A percentile compares a stretch with the other conserved stretches of the same genome.
Evolutionary conservation across 192 early-diverging fungal species (phyloP).

Genomic region (Coemansia sp.): DNA sequence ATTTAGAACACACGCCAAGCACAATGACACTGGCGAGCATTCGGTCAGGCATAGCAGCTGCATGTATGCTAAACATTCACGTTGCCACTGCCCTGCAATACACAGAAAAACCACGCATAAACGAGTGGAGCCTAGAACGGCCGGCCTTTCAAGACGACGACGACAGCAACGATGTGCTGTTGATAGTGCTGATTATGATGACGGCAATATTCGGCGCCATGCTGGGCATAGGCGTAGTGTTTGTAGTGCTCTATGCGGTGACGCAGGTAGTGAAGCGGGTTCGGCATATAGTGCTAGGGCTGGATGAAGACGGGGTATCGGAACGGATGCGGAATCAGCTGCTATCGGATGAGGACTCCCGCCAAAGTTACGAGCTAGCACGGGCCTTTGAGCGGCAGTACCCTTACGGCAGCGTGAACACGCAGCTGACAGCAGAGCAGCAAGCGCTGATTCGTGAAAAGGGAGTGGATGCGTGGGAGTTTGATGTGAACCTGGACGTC

Average conservation of each 20-base stretch:
- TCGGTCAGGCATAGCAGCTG: not conserved
- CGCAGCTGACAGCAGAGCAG: slow-evolving; percentile 72
- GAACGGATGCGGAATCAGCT: slow-evolving; percentile 46
- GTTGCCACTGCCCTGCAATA: slow-evolving; percentile 2
- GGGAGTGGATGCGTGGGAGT: slow-evolving; percentile 81
- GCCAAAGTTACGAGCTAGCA: slow-evolving; percentile 55
- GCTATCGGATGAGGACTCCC: slow-evolving; percentile 52
- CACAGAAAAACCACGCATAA: not conserved
- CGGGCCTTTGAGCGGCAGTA: slow-evolving; percentile 67
- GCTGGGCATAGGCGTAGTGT: slow-evolving; percentile 35
- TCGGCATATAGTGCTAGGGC: slow-evolving; percentile 26
- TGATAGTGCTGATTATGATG: slow-evolving; percentile 37
- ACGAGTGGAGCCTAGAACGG: slow-evolving; percentile 5
- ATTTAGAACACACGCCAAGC: not conserved
- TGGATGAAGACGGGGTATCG: slow-evolving; percentile 49
- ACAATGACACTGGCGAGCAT: slow-evolving; percentile 3
- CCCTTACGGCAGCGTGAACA: slow-evolving; percentile 72
- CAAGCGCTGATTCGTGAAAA: slow-evolving; percentile 74
- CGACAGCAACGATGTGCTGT: slow-evolving; percentile 32
- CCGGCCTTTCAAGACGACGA: not conserved
- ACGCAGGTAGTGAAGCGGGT: slow-evolving; percentile 20
- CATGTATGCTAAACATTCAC: not conserved
- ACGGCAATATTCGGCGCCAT: slow-evolving; percentile 36
- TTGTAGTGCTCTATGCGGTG: slow-evolving; percentile 23
- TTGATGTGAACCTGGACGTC: slow-evolving; percentile 66